These are phyloP conservation scores for Botrytis squamosa DNA, from an alignment of 2,329 filamentous ascomycete genomes.

Conservation along the genomic window DNA sequence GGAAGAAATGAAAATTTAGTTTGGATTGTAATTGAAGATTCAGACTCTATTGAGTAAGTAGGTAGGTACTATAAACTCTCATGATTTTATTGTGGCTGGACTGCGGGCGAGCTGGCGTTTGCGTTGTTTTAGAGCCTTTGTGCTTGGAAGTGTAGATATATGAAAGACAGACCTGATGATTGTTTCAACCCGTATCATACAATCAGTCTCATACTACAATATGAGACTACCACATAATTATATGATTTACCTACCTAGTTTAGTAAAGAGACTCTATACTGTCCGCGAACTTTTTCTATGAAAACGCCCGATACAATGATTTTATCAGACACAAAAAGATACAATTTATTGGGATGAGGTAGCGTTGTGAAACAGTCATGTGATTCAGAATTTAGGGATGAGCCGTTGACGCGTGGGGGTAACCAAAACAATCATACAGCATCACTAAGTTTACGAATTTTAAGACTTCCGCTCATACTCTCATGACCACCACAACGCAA, in stretches of 20 bases:
- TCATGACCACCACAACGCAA: constrained; percentile 26
- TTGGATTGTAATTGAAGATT: background rate
- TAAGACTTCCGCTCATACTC: constrained; percentile 17
- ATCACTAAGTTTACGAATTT: constrained; percentile 24
- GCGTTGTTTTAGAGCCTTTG: background rate
- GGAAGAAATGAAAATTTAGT: background rate
- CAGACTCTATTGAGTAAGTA: background rate
- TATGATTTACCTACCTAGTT: background rate
- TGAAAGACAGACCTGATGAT: background rate
- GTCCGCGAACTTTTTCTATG: background rate
- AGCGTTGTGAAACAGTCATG: background rate
- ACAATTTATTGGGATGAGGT: background rate
- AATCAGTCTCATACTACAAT: background rate
- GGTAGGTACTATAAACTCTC: background rate
- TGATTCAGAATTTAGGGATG: background rate
- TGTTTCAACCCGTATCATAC: background rate
- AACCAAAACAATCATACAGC: constrained; percentile 28
- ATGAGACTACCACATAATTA: background rate
- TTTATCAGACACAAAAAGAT: background rate
- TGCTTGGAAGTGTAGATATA: background rate
- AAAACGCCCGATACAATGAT: background rate
- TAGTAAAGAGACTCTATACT: background rate
- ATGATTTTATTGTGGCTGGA: background rate
- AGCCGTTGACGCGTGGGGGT: constrained; percentile 11
- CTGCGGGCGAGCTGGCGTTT: background rate